Base-by-base conservation (phyloP, 805 yeast genomes). In the Starmerella tilneyi region DNA sequence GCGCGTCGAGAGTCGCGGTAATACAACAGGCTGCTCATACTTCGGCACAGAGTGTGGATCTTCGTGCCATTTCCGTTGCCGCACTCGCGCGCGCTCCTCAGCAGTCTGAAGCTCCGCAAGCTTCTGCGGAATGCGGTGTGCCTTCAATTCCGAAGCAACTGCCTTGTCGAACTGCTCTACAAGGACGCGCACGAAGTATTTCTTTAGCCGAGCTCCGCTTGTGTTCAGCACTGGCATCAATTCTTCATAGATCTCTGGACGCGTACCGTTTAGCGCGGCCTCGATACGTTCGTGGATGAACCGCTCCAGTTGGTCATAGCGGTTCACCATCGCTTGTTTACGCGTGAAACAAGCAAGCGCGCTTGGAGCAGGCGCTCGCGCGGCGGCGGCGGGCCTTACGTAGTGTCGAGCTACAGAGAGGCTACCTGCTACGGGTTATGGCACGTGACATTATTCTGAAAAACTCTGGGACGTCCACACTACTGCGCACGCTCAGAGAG, bases 1-100 rank as follows among this genome's bases (percentile, higher is more conserved):
- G 23, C 38, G 37, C 12, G 43, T 26, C 12, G 33, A 17, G 11
- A 44, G 35, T 17, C 20, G 16, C 20, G 43, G 27, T n/a, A 49
- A 34, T 8, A 33, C 23, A 19, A 38, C 48, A 19, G 53, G 48
- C 29, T 3, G 33, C 33, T 47, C 51, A 19, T 41, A 32, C 21
- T 22, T 17, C 3, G 30, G 26, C 11, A 47, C 28, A n/a, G 20
- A 5, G 20, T 12, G 15, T 22, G 27, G 24, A 15, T 9, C 31
- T 17, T 17, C 39, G 27, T 27, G 27, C 44, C 33, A n/a, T 28
- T 11, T 9, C 20, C 24, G 13, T 23, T 33, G 41, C n/a, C 47
- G 43, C 23, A 24, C 34, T 19, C 43, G 29, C 27, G 47, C 47
- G 20, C 31, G 22, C 29, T 21, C 19, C 37, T 47, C 47, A 5